Conservation (phyloP, 345 rosid species). For the Barbarea vulgaris region DNA sequence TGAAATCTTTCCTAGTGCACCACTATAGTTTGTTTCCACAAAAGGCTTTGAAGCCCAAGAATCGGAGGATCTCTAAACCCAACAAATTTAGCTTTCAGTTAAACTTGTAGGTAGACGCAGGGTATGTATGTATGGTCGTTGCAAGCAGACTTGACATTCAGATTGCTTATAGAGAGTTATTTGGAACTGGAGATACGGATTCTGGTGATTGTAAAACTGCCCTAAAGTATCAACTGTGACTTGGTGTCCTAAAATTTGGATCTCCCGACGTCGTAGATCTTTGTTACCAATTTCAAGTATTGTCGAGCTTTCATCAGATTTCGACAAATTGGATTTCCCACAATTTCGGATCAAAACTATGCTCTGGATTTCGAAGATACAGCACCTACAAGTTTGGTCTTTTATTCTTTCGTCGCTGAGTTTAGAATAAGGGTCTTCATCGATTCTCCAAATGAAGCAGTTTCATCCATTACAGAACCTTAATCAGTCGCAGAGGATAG, state of each 20-base stretch:
- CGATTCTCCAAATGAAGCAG: constrained; percentile 42
- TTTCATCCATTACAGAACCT: constrained; percentile 39
- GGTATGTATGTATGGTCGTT: too few species aligned
- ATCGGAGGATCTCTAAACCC: not conserved
- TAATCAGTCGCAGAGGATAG: constrained; percentile 49
- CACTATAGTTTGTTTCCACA: too few species aligned
- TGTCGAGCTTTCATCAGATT: not conserved
- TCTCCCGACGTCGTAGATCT: not conserved
- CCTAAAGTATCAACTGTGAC: not conserved
- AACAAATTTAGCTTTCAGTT: not conserved
- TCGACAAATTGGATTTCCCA: not conserved
- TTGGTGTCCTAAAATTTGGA: not conserved
- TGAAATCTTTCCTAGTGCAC: too few species aligned
- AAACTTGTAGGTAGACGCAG: not conserved
- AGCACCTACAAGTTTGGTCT: not conserved
- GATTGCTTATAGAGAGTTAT: not conserved
- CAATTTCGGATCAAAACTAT: constrained; percentile 12
- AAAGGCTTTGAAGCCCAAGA: not conserved
- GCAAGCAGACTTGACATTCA: not conserved
- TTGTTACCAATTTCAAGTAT: not conserved
- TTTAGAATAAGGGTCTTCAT: constrained; percentile 15
- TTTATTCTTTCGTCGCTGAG: constrained; percentile 5
- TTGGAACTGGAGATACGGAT: too few species aligned
- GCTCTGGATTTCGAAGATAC: constrained; percentile 8
- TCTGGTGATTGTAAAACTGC: not conserved